Conservation (phyloP, 306 rosid species). For the Acacia acuminata region DNA sequence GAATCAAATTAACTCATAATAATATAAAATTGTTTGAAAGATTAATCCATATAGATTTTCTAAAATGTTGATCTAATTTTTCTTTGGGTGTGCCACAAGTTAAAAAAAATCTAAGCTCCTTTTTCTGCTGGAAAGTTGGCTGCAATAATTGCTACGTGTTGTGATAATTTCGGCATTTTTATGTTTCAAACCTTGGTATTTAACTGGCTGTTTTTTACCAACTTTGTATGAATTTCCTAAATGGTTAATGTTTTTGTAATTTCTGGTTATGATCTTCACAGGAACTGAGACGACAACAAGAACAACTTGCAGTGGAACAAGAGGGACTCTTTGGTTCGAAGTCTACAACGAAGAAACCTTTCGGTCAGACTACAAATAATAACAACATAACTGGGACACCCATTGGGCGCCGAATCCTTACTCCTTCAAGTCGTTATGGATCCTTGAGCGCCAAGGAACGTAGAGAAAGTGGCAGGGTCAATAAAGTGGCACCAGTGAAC, state of each 20-base stretch:
- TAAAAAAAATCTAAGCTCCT: background rate
- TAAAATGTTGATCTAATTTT: background rate
- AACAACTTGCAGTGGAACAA: constrained; percentile 70
- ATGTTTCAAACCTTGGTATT: background rate
- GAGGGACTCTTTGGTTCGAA: constrained; percentile 76
- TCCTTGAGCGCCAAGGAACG: constrained; percentile 56
- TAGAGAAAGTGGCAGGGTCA: constrained; percentile 64
- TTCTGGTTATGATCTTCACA: constrained; percentile 28
- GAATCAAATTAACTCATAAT: background rate
- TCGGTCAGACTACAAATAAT: constrained; percentile 57
- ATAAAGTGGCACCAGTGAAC: constrained; percentile 60
- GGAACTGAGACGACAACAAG: constrained; percentile 80
- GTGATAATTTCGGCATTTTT: background rate
- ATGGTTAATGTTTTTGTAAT: background rate
- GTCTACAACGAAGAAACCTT: constrained; percentile 73
- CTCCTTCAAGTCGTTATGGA: constrained; percentile 58
- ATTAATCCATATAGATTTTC: background rate
- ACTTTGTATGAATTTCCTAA: background rate
- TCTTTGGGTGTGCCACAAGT: background rate
- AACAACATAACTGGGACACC: constrained; percentile 78
- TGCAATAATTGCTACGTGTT: background rate
- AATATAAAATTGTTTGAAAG: background rate
- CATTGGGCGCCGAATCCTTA: constrained; percentile 50
- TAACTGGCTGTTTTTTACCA: constrained; percentile 9
- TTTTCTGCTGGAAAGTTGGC: constrained; percentile 20